Evolutionary conservation across 768 basidiomycete species (phyloP).

Genomic region (Tephrocybe sp.): DNA sequence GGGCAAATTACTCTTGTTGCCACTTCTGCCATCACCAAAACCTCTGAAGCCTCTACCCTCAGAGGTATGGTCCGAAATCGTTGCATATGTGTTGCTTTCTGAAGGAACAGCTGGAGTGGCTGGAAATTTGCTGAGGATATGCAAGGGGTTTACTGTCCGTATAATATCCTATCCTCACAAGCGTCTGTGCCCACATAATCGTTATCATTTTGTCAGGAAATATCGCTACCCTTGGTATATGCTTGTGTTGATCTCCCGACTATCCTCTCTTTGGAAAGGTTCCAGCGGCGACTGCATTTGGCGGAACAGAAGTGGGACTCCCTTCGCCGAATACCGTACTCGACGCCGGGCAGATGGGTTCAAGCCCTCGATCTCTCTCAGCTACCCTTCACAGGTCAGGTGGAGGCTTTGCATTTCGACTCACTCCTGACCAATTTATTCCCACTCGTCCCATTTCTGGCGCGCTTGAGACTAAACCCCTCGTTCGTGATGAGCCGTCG

Average conservation of each 20-base stretch:
- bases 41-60: constrained; percentile 57
- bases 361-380: constrained; percentile 70
- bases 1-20: constrained; percentile 64
- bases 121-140: constrained; percentile 40
- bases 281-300: constrained; percentile 53
- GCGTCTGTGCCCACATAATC: not conserved
- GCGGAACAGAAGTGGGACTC: constrained; percentile 88
- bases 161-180: not conserved
- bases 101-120: constrained; percentile 24
- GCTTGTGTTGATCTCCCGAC: constrained; percentile 46
- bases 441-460: constrained; percentile 66
- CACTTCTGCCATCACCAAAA: constrained; percentile 59
- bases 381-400: constrained; percentile 41
- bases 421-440: constrained; percentile 63
- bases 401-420: constrained; percentile 58
- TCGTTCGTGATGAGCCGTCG: constrained; percentile 62
- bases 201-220: constrained; percentile 41
- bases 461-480: constrained; percentile 51
- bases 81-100: constrained; percentile 37
- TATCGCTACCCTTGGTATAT: constrained; percentile 69
- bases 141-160: constrained; percentile 46
- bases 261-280: constrained; percentile 48
- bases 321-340: constrained; percentile 82
- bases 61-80: constrained; percentile 71
- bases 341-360: constrained; percentile 87